Evolutionary conservation across 2,329 filamentous ascomycete species (phyloP).

Genomic region (Chaetomium sp.): DNA sequence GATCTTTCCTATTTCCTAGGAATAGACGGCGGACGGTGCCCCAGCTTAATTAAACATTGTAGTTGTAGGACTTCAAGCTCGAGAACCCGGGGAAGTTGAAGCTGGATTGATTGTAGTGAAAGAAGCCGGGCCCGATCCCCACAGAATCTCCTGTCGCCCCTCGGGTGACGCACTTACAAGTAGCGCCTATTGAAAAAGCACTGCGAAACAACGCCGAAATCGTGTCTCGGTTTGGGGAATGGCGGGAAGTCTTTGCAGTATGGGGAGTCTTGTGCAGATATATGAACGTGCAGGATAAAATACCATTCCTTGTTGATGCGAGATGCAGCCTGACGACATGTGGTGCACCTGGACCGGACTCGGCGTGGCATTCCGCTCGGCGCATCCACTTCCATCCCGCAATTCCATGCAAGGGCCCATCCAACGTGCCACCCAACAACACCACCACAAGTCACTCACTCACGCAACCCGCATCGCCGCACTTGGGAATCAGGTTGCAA

Average conservation of each 20-base stretch:
- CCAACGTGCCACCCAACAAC: background rate
- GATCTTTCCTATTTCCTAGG: background rate
- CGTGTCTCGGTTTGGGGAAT: background rate
- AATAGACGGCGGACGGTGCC: background rate
- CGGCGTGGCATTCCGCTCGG: background rate
- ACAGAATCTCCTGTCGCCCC: background rate
- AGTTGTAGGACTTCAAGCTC: background rate
- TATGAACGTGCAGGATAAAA: background rate
- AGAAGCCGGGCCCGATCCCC: background rate
- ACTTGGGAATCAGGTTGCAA: background rate
- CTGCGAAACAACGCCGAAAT: background rate
- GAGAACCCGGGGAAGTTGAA: background rate
- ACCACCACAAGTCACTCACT: constrained; percentile 3
- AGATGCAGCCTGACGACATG: constrained; percentile 10
- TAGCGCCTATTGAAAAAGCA: too few species aligned
- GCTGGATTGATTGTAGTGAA: background rate
- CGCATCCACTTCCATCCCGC: background rate
- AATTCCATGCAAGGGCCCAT: constrained; percentile 4
- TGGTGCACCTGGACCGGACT: background rate
- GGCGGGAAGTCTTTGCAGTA: background rate
- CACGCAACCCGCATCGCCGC: background rate
- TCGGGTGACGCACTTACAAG: constrained; percentile 16
- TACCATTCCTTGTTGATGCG: background rate
- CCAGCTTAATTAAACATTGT: background rate
- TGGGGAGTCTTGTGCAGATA: background rate